Evolutionary conservation across 352 stramenopile genomes (phyloP).

Genomic region (Pseudoperonospora humuli): DNA sequence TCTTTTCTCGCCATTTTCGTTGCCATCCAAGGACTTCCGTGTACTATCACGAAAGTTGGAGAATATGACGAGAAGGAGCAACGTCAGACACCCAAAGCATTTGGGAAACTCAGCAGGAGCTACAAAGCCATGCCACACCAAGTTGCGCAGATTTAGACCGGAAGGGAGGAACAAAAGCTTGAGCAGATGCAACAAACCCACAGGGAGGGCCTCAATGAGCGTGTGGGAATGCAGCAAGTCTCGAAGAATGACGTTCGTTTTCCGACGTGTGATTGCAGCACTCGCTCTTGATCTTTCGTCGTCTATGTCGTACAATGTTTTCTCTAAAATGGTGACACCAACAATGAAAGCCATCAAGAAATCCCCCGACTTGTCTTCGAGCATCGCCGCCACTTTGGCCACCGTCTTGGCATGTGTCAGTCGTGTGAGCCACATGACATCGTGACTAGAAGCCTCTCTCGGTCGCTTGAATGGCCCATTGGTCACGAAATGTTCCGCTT

Average conservation of each 20-base stretch:
- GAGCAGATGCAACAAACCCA: slow-evolving; percentile 41
- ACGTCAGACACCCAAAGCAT: slow-evolving; percentile 44
- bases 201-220: slow-evolving; percentile 25
- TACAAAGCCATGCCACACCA: slow-evolving; percentile 68
- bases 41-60: slow-evolving; percentile 15
- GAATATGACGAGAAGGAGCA: slow-evolving; percentile 39
- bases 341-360: slow-evolving; percentile 53
- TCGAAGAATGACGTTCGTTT: slow-evolving; percentile 63
- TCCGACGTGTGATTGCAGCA: slow-evolving; percentile 1
- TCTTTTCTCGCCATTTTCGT: slow-evolving; percentile 1
- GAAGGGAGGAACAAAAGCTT: slow-evolving; percentile 51
- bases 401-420: slow-evolving; percentile 24
- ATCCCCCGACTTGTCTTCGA: slow-evolving; percentile 24
- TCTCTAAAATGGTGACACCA: slow-evolving; percentile 54
- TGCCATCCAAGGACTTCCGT: background rate
- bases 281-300: slow-evolving; percentile 1
- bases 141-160: slow-evolving; percentile 54
- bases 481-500: slow-evolving; percentile 26
- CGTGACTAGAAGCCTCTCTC: background rate
- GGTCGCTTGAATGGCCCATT: background rate
- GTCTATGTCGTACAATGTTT: slow-evolving; percentile 50
- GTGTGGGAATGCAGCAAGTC: slow-evolving; percentile 45
- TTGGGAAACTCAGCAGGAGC: slow-evolving; percentile 42
- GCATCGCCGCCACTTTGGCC: slow-evolving; percentile 13
- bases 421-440: slow-evolving; percentile 2